These are phyloP conservation scores for Scutellaria baicalensis DNA, from an alignment of 257 asterid species.

Conservation along the genomic window DNA sequence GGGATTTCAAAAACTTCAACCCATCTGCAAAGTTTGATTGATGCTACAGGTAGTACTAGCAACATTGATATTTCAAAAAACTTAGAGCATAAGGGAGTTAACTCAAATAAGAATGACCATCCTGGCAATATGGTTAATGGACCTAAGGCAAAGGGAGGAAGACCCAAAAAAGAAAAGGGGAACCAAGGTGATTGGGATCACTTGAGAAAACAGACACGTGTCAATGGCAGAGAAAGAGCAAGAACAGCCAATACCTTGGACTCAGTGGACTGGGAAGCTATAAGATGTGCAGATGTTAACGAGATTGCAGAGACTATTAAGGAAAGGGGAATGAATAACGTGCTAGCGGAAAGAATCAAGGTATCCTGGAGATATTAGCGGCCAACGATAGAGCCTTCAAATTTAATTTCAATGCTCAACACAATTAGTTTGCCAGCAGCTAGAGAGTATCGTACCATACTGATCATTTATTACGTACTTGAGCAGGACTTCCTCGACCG, in stretches of 20 bases:
- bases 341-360: slow-evolving; percentile 87
- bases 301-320: slow-evolving; percentile 79
- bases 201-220: slow-evolving; percentile 47
- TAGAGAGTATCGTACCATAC: slow-evolving; percentile 8
- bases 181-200: slow-evolving; percentile 61
- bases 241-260: slow-evolving; percentile 56
- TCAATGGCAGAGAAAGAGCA: slow-evolving; percentile 41
- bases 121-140: slow-evolving; percentile 26
- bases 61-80: slow-evolving; percentile 24
- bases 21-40: slow-evolving; percentile 22
- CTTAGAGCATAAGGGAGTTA: slow-evolving; percentile 39
- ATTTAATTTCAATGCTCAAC: background rate
- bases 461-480: slow-evolving; percentile 12
- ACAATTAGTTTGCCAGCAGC: background rate
- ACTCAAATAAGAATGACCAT: slow-evolving; percentile 31
- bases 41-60: slow-evolving; percentile 42
- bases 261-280: slow-evolving; percentile 94
- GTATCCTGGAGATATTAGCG: slow-evolving; percentile 19
- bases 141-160: slow-evolving; percentile 39
- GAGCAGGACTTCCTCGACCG: slow-evolving; percentile 86
- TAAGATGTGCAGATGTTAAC: slow-evolving; percentile 68
- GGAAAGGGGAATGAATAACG: slow-evolving; percentile 97
- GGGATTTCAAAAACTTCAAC: slow-evolving; percentile 26
- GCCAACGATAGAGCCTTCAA: background rate
- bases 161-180: slow-evolving; percentile 48